Conservation (phyloP, 1,284 basidiomycete species). For the Ustilago crameri region DNA sequence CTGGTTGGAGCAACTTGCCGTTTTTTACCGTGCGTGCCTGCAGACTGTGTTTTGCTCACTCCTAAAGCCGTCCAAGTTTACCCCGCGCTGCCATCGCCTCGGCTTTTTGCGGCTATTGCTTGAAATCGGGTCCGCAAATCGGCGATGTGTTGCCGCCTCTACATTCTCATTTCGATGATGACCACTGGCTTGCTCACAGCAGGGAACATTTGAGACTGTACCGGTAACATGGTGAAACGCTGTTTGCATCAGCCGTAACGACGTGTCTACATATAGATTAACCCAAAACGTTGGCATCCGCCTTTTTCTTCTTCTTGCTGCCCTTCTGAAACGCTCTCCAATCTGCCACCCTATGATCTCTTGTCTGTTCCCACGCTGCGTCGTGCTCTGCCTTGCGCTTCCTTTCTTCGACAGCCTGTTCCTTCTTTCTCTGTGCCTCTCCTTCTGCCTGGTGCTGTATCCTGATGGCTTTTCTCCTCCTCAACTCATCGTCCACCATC, state of each 20-base stretch:
- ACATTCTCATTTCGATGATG: too few species aligned
- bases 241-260: too few species aligned
- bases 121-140: too few species aligned
- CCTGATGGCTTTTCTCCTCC: slow-evolving; percentile 69
- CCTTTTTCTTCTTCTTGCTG: slow-evolving; percentile 60
- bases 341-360: slow-evolving; percentile 63
- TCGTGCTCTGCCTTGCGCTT: slow-evolving; percentile 70
- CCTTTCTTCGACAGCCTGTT: slow-evolving; percentile 69
- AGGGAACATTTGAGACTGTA: too few species aligned
- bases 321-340: slow-evolving; percentile 64
- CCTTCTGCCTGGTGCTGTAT: slow-evolving; percentile 73
- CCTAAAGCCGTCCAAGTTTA: too few species aligned
- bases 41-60: too few species aligned
- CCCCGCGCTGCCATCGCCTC: too few species aligned
- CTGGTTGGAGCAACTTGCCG: too few species aligned
- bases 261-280: slow-evolving; percentile 11
- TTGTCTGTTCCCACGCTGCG: slow-evolving; percentile 71
- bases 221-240: too few species aligned
- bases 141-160: slow-evolving; percentile 1
- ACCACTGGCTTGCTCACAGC: too few species aligned
- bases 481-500: slow-evolving; percentile 73
- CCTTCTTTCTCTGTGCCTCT: slow-evolving; percentile 71
- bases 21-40: too few species aligned
- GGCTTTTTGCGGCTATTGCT: too few species aligned
- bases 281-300: slow-evolving; percentile 50